These are phyloP conservation scores for Candida verbasci DNA, from an alignment of 805 yeast genomes.

Conservation along the genomic window DNA sequence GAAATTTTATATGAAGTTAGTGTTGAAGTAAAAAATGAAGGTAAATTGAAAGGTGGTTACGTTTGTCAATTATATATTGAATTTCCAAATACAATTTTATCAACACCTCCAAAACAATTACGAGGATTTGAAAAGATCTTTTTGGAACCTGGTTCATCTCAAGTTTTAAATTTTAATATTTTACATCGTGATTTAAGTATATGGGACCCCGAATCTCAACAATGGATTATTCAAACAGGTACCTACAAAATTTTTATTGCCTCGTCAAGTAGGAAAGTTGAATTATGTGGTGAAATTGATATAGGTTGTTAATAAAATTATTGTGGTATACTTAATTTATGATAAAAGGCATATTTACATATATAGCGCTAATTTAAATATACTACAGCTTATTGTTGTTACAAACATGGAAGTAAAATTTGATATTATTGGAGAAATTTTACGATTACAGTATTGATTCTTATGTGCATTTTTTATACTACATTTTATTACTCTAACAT, in stretches of 20 bases:
- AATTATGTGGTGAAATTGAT: slow-evolving; percentile 43
- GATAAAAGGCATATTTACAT: no score
- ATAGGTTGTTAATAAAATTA: slow-evolving; percentile 20
- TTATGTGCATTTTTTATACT: no score
- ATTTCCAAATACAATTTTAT: slow-evolving; percentile 42
- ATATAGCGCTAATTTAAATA: no score
- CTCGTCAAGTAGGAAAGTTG: slow-evolving; percentile 44
- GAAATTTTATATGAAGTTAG: slow-evolving; percentile 43
- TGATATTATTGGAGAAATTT: no score
- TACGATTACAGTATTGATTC: no score
- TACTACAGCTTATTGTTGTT: no score
- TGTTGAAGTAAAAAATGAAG: slow-evolving; percentile 46
- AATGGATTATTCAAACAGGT: slow-evolving; percentile 58
- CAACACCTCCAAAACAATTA: slow-evolving; percentile 50
- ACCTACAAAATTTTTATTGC: slow-evolving; percentile 49
- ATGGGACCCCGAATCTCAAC: slow-evolving; percentile 53
- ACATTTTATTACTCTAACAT: no score
- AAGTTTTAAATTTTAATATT: slow-evolving; percentile 38
- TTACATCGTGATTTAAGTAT: slow-evolving; percentile 50
- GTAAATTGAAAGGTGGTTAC: slow-evolving; percentile 41
- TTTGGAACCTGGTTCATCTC: slow-evolving; percentile 37
- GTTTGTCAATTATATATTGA: slow-evolving; percentile 54
- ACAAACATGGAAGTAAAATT: no score
- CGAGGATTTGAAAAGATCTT: slow-evolving; percentile 56
- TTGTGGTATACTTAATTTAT: no score